Evolutionary conservation across 169 alveolate species (phyloP).

Genomic region (Eimeria tenella): DNA sequence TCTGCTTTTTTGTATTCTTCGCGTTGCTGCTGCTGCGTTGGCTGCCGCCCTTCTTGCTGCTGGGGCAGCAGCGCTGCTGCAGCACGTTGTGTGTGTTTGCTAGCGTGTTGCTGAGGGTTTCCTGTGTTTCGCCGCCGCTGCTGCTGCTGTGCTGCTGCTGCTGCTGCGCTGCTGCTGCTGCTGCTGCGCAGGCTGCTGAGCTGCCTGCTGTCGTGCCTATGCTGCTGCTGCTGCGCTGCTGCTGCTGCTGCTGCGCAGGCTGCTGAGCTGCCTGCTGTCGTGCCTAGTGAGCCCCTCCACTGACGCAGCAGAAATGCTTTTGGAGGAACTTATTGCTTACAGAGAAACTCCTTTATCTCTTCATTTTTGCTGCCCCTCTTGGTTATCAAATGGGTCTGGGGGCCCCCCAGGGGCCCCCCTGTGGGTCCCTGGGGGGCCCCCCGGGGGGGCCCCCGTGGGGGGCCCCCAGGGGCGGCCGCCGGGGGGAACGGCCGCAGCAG

Average conservation of each 20-base stretch:
- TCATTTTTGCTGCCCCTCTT: constrained; percentile 9
- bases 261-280: background rate
- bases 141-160: background rate
- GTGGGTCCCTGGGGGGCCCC: no score
- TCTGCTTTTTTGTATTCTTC: background rate
- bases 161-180: background rate
- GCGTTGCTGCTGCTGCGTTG: background rate
- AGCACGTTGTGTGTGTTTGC: background rate
- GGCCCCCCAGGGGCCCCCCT: background rate
- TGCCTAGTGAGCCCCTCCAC: constrained; percentile 27
- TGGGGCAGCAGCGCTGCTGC: background rate
- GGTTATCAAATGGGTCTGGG: background rate
- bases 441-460: background rate
- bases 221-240: background rate
- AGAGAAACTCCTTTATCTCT: constrained; percentile 38
- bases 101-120: background rate
- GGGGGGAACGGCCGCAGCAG: background rate
- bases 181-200: background rate
- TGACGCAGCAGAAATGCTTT: constrained; percentile 50
- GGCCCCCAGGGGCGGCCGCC: background rate
- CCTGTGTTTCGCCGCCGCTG: background rate
- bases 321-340: constrained; percentile 42
- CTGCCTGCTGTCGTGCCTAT: background rate
- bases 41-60: no score
- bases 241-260: background rate